Evolutionary conservation across 116 monocot genomes (phyloP).

Genomic region (Zostera marina): DNA sequence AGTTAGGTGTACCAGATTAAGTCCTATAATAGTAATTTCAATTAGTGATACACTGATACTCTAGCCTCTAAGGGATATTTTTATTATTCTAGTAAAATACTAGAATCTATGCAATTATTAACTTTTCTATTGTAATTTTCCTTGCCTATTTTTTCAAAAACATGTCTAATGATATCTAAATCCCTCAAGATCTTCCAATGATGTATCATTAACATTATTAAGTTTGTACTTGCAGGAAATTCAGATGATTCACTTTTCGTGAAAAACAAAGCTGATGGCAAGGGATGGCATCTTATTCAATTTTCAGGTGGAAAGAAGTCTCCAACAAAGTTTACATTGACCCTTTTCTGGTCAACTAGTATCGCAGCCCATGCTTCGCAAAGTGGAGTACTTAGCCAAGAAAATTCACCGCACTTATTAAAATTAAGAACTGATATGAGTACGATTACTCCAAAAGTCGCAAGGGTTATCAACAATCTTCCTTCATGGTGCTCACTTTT

Average conservation of each 20-base stretch:
- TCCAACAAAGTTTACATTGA: constrained; percentile 61
- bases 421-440: constrained; percentile 74
- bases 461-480: constrained; percentile 56
- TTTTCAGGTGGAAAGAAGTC: constrained; percentile 75
- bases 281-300: constrained; percentile 82
- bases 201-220: not conserved
- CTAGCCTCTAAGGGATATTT: too few relatives aligned
- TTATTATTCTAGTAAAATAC: too few relatives aligned
- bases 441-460: constrained; percentile 45
- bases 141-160: too few relatives aligned
- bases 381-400: not conserved
- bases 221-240: constrained; percentile 2
- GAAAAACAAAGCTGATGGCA: constrained; percentile 27
- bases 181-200: too few relatives aligned
- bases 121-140: too few relatives aligned
- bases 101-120: too few relatives aligned
- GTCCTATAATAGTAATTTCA: too few relatives aligned
- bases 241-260: constrained; percentile 31
- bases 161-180: too few relatives aligned
- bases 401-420: constrained; percentile 20
- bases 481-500: constrained; percentile 73
- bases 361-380: not conserved
- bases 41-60: too few relatives aligned
- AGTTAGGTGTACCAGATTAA: too few relatives aligned
- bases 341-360: constrained; percentile 43